A percentile compares a stretch with the other conserved stretches of the same genome.
Conservation (phyloP, 106 monocot genomes). For the Dactylorhiza incarnata region DNA sequence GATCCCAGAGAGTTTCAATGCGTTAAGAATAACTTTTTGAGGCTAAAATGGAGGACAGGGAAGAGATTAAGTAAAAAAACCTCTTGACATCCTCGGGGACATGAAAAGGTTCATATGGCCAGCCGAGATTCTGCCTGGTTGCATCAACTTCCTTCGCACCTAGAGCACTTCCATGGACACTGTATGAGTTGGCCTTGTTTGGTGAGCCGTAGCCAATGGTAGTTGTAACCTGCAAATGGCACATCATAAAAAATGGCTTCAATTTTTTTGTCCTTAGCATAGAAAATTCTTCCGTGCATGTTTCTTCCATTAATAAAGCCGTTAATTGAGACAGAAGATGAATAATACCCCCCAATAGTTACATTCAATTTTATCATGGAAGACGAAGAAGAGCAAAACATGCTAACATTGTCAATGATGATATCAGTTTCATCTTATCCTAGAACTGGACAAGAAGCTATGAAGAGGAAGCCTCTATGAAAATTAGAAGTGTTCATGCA, state of each 20-base stretch:
- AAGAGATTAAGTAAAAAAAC: slow-evolving; percentile 17
- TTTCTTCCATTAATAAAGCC: no score
- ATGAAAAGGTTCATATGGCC: slow-evolving; percentile 72
- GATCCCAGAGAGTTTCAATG: no score
- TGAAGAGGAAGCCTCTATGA: no score
- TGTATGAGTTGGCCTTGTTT: slow-evolving; percentile 70
- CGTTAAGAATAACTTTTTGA: background rate
- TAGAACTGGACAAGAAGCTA: no score
- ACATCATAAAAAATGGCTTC: background rate
- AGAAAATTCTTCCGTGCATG: no score
- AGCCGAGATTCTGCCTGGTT: slow-evolving; percentile 79
- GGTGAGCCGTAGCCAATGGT: slow-evolving; percentile 81
- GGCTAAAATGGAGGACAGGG: background rate
- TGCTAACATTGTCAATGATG: no score
- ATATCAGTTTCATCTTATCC: no score
- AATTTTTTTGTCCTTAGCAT: background rate
- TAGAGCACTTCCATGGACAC: slow-evolving; percentile 80
- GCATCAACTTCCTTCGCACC: slow-evolving; percentile 96
- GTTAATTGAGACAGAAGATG: no score
- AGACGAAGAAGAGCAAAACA: no score
- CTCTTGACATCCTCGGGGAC: slow-evolving; percentile 92
- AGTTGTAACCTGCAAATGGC: slow-evolving; percentile 51
- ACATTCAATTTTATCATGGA: no score
- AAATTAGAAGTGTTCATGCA: no score
- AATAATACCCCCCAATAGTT: no score